A percentile compares a stretch with the other conserved stretches of the same genome.
These are phyloP conservation scores for Jamesozyma jinghongensis DNA, from an alignment of 805 yeast species.

Conservation along the genomic window DNA sequence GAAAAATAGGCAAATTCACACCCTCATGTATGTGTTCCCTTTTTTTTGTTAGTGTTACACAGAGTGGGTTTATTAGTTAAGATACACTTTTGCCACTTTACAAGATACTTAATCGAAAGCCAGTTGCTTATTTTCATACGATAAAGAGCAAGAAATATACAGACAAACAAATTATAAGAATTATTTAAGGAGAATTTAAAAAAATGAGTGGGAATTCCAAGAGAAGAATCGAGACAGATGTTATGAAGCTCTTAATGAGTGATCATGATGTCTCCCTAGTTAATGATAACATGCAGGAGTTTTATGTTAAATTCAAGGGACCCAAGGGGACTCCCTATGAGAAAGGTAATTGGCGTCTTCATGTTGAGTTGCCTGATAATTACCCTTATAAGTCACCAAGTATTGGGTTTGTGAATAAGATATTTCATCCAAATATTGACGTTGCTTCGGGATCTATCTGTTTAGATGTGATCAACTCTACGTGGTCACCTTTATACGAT, in stretches of 20 bases:
- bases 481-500: conserved; percentile 98
- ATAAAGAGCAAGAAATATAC: background rate
- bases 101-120: too few species aligned
- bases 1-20: too few species aligned
- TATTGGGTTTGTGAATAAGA: conserved; percentile 84
- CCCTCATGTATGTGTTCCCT: too few species aligned
- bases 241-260: conserved; percentile 90
- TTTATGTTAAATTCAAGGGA: conserved; percentile 75
- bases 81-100: too few species aligned
- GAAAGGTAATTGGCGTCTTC: conserved; percentile 82
- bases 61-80: too few species aligned
- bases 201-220: conserved; percentile 19
- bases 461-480: conserved; percentile 90
- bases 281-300: conserved; percentile 79
- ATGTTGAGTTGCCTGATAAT: conserved; percentile 89
- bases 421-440: conserved; percentile 93
- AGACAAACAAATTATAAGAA: background rate
- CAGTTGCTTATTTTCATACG: too few species aligned
- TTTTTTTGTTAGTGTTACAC: too few species aligned
- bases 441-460: conserved; percentile 87
- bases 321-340: conserved; percentile 84
- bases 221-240: conserved; percentile 78
- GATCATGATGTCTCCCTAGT: conserved; percentile 79
- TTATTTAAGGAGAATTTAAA: background rate
- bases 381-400: conserved; percentile 95